Conservation (phyloP, 2,329 filamentous ascomycete genomes). For the Onygenales sp. region DNA sequence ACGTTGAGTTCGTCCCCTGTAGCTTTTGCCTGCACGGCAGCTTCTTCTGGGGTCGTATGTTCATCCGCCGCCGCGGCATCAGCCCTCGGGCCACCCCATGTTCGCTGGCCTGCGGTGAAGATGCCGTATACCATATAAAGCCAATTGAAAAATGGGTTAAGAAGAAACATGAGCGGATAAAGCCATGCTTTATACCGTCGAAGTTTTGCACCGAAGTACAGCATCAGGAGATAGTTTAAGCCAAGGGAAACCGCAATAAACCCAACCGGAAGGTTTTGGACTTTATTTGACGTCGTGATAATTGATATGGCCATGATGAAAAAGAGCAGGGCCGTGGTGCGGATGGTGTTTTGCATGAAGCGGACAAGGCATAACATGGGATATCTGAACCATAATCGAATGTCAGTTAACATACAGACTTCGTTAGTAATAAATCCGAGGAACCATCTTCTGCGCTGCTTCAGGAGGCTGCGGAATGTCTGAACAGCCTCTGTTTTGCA, state of each 20-base stretch:
- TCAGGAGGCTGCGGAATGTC: constrained; percentile 72
- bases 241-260: constrained; percentile 91
- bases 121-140: constrained; percentile 96
- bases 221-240: constrained; percentile 89
- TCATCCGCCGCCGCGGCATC: constrained; percentile 75
- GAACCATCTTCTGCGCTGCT: constrained; percentile 94
- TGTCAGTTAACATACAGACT: constrained; percentile 94
- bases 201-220: constrained; percentile 85
- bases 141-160: constrained; percentile 98
- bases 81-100: constrained; percentile 88
- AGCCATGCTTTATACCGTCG: constrained; percentile 88
- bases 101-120: constrained; percentile 86
- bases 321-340: constrained; percentile 87
- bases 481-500: constrained; percentile 98
- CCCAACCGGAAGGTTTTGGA: constrained; percentile 73
- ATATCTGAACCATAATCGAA: constrained; percentile 83
- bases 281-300: constrained; percentile 69
- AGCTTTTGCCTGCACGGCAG: constrained; percentile 69
- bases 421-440: constrained; percentile 96
- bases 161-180: constrained; percentile 87
- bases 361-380: constrained; percentile 76
- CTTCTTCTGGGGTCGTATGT: constrained; percentile 67
- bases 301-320: constrained; percentile 87
- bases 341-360: constrained; percentile 93
- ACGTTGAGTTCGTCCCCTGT: constrained; percentile 83